Evolutionary conservation across 345 rosid species (phyloP), one percentile per base, ranked within the genome.

Genomic region (Dipteronia dyeriana): DNA sequence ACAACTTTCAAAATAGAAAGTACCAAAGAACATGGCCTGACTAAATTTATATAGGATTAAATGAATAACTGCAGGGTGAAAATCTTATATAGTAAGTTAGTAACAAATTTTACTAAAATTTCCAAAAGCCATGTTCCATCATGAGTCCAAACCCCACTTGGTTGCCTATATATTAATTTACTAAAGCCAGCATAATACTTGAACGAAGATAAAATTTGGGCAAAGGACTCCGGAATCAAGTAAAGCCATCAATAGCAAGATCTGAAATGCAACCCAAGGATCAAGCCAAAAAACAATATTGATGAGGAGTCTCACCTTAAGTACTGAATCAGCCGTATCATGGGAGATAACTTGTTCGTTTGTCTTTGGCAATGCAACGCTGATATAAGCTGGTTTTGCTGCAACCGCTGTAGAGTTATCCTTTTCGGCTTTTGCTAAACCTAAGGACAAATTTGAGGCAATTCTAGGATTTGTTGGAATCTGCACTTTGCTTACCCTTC

Each of bases 381-480:
- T 85, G 75, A 94, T 80, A 86, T 92, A 97, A 65, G 94, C 97
- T 82, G 99, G 99, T 84, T 89, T 87, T 79, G 87, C 85, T 10
- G 70, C 79, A 70, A 87, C 81, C 23, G 82, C 68, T 45, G 79
- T 70, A 78, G 86, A 82, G 74, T 87, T 80, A 75, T 82, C 96
- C 87, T 90, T 97, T 6, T 89, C 90, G 62, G 85, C 75, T 88
- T 94, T 97, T 59, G 88, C 79, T 61, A 86, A 83, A 79, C 94
- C 94, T 79, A 87, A 74, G 67, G 90, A 91, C 88, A 94, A 86
- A 86, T 92, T 92, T 78, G 99, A 89, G 81, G 94, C 97, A 85
- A 94, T 92, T 86, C 96, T 91, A 78, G 98, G 99, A 85, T 97
- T 97, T 83, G 98, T 94, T 72, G 91, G 97, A 82, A 97, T 92